Conservation (phyloP, 2,329 filamentous ascomycete species). For the Ophiocordyceps camponoti-leonardi region DNA sequence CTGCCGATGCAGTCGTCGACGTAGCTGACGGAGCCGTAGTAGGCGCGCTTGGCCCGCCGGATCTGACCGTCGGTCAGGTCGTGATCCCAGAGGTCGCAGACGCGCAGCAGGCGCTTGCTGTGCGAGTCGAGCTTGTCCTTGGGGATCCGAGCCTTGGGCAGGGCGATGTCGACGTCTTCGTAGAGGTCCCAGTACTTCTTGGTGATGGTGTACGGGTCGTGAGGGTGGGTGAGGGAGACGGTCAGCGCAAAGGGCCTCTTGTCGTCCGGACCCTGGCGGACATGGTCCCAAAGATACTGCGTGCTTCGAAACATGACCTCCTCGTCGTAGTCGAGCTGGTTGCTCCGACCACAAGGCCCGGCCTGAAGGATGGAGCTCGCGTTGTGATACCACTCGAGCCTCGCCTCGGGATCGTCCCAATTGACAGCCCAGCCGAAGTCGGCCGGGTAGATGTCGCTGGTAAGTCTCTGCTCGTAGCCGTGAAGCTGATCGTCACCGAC, state of each 20-base stretch:
- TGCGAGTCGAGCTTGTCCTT: conserved; percentile 74
- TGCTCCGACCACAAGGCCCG: conserved; percentile 74
- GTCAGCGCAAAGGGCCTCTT: conserved; percentile 74
- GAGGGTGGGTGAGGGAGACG: conserved; percentile 81
- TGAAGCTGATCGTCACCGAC: conserved; percentile 89
- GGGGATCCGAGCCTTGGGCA: conserved; percentile 62
- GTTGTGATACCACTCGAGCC: conserved; percentile 93
- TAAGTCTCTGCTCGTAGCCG: conserved; percentile 81
- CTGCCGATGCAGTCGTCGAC: conserved; percentile 86
- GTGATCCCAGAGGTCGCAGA: conserved; percentile 73
- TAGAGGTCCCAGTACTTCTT: conserved; percentile 89
- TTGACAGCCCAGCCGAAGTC: conserved; percentile 92
- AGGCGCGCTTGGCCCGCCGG: conserved; percentile 69
- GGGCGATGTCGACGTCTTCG: conserved; percentile 69
- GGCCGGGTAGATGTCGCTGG: conserved; percentile 88
- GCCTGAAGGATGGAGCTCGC: conserved; percentile 86
- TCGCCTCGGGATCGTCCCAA: conserved; percentile 77
- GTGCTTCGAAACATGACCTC: conserved; percentile 86
- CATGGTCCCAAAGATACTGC: conserved; percentile 82
- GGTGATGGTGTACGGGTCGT: conserved; percentile 90
- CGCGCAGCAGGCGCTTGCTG: conserved; percentile 71
- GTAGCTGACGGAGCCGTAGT: conserved; percentile 86
- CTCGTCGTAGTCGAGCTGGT: conserved; percentile 91
- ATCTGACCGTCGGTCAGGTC: conserved; percentile 75
- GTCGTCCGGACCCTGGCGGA: conserved; percentile 51